Conservation (phyloP, 345 rosid genomes). For the Eucalyptus polyanthemos region DNA sequence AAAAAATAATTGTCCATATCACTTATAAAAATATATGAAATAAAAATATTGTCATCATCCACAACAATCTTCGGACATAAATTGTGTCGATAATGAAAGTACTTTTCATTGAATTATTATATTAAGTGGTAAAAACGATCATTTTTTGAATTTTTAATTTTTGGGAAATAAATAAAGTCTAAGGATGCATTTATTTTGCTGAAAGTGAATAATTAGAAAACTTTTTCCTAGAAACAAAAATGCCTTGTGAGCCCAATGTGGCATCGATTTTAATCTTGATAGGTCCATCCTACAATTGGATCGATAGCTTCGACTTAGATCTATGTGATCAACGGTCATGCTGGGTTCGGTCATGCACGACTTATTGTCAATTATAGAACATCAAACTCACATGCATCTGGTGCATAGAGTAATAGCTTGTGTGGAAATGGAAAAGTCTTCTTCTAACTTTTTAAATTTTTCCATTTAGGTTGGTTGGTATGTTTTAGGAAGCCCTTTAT, state of each 20-base stretch:
- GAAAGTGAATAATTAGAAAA: background rate
- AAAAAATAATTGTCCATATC: too few relatives aligned
- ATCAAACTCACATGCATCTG: background rate
- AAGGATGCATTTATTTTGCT: background rate
- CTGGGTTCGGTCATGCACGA: background rate
- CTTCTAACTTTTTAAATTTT: background rate
- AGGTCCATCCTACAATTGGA: background rate
- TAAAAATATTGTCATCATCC: too few relatives aligned
- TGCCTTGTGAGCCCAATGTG: background rate
- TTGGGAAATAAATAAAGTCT: background rate
- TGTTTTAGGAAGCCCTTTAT: background rate
- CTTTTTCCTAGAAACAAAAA: background rate
- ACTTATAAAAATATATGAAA: too few relatives aligned
- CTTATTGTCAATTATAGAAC: background rate
- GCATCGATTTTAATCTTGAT: too few relatives aligned
- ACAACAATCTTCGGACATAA: background rate
- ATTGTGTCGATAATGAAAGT: too few relatives aligned
- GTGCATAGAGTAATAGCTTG: background rate
- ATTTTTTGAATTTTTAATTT: too few relatives aligned
- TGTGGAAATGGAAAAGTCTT: background rate
- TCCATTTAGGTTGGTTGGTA: background rate
- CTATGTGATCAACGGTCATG: background rate
- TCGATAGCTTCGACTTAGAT: background rate
- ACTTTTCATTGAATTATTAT: too few relatives aligned
- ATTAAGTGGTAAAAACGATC: background rate